Evolutionary conservation across 148 eudicot genomes (phyloP).

Genomic region (Pharnaceum exiguum): DNA sequence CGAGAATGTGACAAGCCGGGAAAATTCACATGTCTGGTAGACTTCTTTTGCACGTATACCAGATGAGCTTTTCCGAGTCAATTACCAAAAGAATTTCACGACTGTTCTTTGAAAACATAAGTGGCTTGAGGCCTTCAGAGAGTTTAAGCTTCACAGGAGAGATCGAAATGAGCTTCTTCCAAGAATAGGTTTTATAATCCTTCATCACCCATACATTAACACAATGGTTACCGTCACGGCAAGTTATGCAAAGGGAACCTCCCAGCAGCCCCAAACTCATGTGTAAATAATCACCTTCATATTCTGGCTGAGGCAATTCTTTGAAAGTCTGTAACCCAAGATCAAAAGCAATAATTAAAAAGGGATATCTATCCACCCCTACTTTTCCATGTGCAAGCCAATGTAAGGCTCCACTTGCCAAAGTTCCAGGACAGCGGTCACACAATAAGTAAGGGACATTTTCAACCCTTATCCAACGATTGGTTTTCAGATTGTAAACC

Average conservation of each 20-base stretch:
- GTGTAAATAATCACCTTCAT: background rate
- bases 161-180: constrained; percentile 7
- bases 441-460: background rate
- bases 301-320: background rate
- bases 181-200: background rate
- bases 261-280: background rate
- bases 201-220: constrained; percentile 20
- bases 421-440: background rate
- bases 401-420: background rate
- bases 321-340: background rate
- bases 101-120: too few species aligned
- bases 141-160: too few species aligned
- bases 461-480: background rate
- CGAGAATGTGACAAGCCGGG: too few species aligned
- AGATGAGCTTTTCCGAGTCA: too few species aligned
- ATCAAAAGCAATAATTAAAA: background rate
- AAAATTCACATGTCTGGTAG: too few species aligned
- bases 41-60: too few species aligned
- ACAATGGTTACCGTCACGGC: constrained; percentile 2
- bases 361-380: background rate
- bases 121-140: too few species aligned
- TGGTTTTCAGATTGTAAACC: background rate
- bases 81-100: too few species aligned
- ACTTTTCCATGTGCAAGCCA: background rate
- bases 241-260: background rate